These are phyloP conservation scores for Magnolia kwangsiensis DNA, from an alignment of 164 flowering plant species.

Conservation along the genomic window DNA sequence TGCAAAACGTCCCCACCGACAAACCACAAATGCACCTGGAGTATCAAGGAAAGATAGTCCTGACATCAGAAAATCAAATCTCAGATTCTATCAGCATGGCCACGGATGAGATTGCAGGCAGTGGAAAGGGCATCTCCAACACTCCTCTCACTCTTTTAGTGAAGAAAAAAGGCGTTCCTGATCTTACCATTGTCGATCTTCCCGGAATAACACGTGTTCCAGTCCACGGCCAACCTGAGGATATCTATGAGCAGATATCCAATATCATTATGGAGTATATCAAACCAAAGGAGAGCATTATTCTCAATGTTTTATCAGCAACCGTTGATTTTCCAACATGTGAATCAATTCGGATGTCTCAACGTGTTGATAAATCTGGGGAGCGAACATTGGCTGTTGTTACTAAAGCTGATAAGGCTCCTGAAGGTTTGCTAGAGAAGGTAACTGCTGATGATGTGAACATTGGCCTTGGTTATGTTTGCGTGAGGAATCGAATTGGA, in stretches of 20 bases:
- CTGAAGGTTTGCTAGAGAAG: conserved; percentile 31
- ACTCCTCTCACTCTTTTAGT: conserved; percentile 31
- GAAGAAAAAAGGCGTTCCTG: conserved; percentile 32
- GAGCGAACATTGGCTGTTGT: conserved; percentile 46
- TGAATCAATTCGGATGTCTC: conserved; percentile 56
- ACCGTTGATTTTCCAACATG: conserved; percentile 48
- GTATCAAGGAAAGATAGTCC: conserved; percentile 17
- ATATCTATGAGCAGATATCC: conserved; percentile 44
- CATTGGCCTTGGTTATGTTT: conserved; percentile 43
- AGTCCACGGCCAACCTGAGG: conserved; percentile 44
- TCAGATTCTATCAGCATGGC: conserved; percentile 25
- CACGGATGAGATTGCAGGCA: conserved; percentile 38
- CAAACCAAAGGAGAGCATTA: conserved; percentile 39
- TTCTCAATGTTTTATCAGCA: conserved; percentile 41
- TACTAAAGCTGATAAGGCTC: conserved; percentile 41
- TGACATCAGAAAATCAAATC: conserved; percentile 21
- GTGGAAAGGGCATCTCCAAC: conserved; percentile 33
- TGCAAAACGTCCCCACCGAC: not conserved
- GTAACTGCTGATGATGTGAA: conserved; percentile 39
- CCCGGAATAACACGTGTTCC: conserved; percentile 50
- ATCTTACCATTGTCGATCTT: conserved; percentile 34
- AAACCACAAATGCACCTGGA: conserved; percentile 11
- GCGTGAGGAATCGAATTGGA: conserved; percentile 46
- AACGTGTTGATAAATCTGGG: conserved; percentile 40
- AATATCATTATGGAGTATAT: conserved; percentile 39